phyloP scores from a whole-genome alignment of 768 basidiomycete species.

The Boletus rubropictus region DNA sequence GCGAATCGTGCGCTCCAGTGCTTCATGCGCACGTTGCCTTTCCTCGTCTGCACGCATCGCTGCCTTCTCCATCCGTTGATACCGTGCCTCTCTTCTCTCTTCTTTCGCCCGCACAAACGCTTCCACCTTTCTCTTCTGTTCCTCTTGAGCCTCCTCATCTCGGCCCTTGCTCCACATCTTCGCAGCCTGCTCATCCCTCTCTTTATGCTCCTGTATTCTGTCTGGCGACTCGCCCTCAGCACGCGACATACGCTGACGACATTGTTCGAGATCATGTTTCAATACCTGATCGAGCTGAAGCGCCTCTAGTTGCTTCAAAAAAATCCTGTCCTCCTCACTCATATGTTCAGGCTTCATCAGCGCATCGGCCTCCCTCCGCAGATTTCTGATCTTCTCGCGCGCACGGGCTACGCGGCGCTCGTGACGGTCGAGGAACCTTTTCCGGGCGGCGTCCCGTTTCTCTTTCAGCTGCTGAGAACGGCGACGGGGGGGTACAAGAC shows the following conservation, averaged over 20 bases:
- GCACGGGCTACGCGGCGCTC: slow-evolving; percentile 1
- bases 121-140: slow-evolving; percentile 14
- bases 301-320: slow-evolving; percentile 19
- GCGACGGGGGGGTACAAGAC: not conserved
- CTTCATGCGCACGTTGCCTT: slow-evolving; percentile 18
- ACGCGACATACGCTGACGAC: slow-evolving; percentile 19
- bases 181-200: slow-evolving; percentile 18
- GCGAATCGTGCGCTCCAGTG: slow-evolving; percentile 17
- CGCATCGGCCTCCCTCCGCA: slow-evolving; percentile 12
- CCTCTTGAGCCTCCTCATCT: slow-evolving; percentile 13
- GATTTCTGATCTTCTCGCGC: not conserved
- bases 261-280: slow-evolving; percentile 14
- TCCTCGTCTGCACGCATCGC: slow-evolving; percentile 11
- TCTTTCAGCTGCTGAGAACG: slow-evolving; percentile 1
- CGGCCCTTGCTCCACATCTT: slow-evolving; percentile 13
- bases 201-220: slow-evolving; percentile 13
- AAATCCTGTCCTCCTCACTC: slow-evolving; percentile 20
- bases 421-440: not conserved
- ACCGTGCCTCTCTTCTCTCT: slow-evolving; percentile 1
- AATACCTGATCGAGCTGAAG: slow-evolving; percentile 14
- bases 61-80: slow-evolving; percentile 11
- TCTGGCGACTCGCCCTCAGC: slow-evolving; percentile 15
- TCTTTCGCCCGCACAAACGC: slow-evolving; percentile 16
- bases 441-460: slow-evolving; percentile 8
- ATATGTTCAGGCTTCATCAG: slow-evolving; percentile 16